These are phyloP conservation scores for Diaporthe capsici DNA, from an alignment of 2,329 filamentous ascomycete species.

Conservation along the genomic window DNA sequence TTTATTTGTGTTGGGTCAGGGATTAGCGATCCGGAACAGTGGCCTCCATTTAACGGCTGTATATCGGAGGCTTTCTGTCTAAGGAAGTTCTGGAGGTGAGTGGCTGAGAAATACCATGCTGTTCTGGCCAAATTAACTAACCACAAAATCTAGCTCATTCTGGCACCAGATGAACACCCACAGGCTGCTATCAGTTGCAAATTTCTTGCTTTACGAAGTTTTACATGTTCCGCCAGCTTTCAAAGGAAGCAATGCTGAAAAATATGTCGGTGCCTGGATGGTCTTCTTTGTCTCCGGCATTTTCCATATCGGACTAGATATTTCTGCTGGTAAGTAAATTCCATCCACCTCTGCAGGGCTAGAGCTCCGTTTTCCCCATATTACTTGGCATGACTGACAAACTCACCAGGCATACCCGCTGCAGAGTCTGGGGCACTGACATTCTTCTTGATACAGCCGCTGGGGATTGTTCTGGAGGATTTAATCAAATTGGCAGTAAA, in stretches of 20 bases:
- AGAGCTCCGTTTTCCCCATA: too few relatives aligned
- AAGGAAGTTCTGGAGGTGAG: not conserved
- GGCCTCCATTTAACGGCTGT: not conserved
- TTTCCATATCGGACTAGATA: not conserved
- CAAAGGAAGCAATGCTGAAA: not conserved
- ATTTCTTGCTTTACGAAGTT: not conserved
- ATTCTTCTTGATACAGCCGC: not conserved
- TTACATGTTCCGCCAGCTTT: not conserved
- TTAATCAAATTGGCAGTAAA: not conserved
- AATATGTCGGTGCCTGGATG: not conserved
- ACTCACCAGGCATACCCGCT: not conserved
- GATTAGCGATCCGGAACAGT: not conserved
- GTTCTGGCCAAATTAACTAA: not conserved
- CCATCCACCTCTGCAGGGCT: fast-evolving
- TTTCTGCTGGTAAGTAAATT: not conserved
- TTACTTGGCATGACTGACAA: not conserved
- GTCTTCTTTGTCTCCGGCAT: not conserved
- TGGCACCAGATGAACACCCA: constrained; percentile 3
- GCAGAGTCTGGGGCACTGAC: not conserved
- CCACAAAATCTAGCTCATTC: not conserved
- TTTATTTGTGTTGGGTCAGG: not conserved
- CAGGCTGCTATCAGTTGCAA: not conserved
- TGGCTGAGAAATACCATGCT: not conserved
- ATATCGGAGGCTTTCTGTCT: not conserved
- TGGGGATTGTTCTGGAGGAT: not conserved